Evolutionary conservation across 1,139 yeast species (phyloP).

Genomic region (Zygoascus hellenicus): DNA sequence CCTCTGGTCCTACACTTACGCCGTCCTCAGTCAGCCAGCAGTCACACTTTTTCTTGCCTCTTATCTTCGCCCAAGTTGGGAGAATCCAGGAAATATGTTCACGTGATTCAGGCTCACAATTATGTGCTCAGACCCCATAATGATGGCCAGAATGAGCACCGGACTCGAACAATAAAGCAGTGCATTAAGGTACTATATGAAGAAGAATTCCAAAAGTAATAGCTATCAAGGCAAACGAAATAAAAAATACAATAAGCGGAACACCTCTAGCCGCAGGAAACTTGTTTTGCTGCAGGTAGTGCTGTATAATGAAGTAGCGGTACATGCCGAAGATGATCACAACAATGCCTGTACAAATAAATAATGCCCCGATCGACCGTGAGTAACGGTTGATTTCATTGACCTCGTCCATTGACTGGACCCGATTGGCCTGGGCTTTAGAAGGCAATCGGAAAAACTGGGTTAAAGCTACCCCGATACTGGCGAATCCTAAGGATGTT

Average conservation of each 20-base stretch:
- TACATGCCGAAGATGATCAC: conserved; percentile 39
- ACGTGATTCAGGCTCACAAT: no score
- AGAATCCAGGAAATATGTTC: no score
- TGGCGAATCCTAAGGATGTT: conserved; percentile 52
- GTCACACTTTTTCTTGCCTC: no score
- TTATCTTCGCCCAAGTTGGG: no score
- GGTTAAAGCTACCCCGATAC: conserved; percentile 52
- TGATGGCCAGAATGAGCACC: no score
- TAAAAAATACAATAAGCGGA: conserved; percentile 33
- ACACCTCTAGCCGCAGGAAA: conserved; percentile 47
- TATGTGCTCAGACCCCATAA: no score
- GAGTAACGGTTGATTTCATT: conserved; percentile 16
- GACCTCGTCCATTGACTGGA: conserved; percentile 9
- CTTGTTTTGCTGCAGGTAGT: conserved; percentile 38
- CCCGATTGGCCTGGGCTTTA: conserved; percentile 10
- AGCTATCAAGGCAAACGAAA: conserved; percentile 30
- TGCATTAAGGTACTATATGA: conserved; percentile 7
- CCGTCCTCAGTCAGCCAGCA: no score
- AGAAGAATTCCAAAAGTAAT: conserved; percentile 17
- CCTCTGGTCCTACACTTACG: no score
- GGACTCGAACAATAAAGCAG: no score
- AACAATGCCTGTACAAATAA: conserved; percentile 39
- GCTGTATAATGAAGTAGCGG: conserved; percentile 44
- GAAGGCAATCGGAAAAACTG: conserved; percentile 44
- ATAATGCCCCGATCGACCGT: conserved; percentile 33